Evolutionary conservation across 2,329 filamentous ascomycete species (phyloP), one percentile per base, ranked within the genome.

Genomic region (Fusarium sterilihyphosum): DNA sequence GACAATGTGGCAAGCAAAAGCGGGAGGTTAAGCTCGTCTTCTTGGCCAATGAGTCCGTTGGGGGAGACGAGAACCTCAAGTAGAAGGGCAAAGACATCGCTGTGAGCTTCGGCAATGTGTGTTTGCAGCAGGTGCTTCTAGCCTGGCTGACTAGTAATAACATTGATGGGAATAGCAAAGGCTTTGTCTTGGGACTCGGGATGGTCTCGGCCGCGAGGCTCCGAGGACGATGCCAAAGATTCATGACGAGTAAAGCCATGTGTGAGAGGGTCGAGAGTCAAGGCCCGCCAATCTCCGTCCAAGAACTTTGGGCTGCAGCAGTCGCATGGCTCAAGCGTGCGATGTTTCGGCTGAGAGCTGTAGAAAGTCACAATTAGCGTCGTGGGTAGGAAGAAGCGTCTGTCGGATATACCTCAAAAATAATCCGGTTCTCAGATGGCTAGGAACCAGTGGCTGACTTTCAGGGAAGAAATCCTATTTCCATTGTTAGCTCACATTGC

Each of bases 61-160:
- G 66, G 24, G 5, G 74, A 73, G 40, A 70, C 12, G 11, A 70
- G 60, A 20, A 70, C 56, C 40, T 75, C 66, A 5, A 78, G 61
- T 10, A 81, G 62, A 31, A 80, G 50, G n/a, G 60, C 46, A 24
- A 80, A 75, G 24, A 79, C 53, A 10, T 67, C 49, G n/a, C 73
- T 56, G 18, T 71, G 41, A 8, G 74, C 40, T 13, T 68, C 24
- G 14, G 67, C 53, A 14, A 64, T 50, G 33, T 35, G 33, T 24
- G 43, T 24, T 37, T 47, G 44, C 44, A 33, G 63, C 61, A 73
- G 57, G 61, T 62, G 61, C 47, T 58, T 60, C 62, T 70, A 69
- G 47, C 67, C 61, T 31, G 59, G 58, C 26, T 65, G 67, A 13
- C 31, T 35, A 38, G 29, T 31, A 46, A 58, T 58, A 20, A 50